A percentile compares a stretch with the other conserved stretches of the same genome.
These are phyloP conservation scores for Euryodendron excelsum DNA, from an alignment of 148 eudicot genomes.

Conservation along the genomic window DNA sequence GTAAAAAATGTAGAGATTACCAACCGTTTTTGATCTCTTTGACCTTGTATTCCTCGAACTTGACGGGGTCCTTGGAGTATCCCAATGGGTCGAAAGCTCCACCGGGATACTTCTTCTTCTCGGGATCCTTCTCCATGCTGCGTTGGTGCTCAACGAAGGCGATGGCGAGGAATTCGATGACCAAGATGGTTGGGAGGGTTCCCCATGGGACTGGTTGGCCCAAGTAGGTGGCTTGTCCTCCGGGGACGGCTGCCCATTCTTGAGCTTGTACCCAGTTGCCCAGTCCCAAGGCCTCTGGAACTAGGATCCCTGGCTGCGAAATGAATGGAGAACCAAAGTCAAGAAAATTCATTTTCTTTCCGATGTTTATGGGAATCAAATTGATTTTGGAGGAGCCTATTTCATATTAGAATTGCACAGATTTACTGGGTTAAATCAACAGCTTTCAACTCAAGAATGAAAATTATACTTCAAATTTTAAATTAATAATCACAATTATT, in stretches of 20 bases:
- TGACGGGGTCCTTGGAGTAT: conserved; percentile 89
- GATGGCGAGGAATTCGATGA: conserved; percentile 78
- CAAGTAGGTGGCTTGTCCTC: conserved; percentile 97
- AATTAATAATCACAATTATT: too few relatives aligned
- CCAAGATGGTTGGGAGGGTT: conserved; percentile 84
- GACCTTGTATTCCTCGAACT: conserved; percentile 81
- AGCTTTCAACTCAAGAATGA: not conserved
- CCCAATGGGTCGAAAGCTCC: conserved; percentile 98
- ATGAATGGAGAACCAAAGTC: not conserved
- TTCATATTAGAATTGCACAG: too few relatives aligned
- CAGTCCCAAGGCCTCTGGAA: too few relatives aligned
- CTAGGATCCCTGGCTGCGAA: conserved; percentile 87
- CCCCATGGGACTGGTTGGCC: conserved; percentile 99
- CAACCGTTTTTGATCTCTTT: conserved; percentile 94
- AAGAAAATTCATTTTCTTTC: not conserved
- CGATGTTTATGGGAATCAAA: too few relatives aligned
- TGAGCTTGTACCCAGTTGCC: too few relatives aligned
- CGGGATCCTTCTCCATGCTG: conserved; percentile 90
- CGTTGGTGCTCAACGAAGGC: conserved; percentile 92
- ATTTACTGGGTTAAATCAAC: not conserved
- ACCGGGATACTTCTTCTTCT: conserved; percentile 97
- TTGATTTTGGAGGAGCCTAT: too few relatives aligned
- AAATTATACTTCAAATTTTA: not conserved
- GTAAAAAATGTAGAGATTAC: not conserved
- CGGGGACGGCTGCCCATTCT: conserved; percentile 93